Evolutionary conservation across 257 asterid species (phyloP).

Genomic region (Rauvolfia tetraphylla): DNA sequence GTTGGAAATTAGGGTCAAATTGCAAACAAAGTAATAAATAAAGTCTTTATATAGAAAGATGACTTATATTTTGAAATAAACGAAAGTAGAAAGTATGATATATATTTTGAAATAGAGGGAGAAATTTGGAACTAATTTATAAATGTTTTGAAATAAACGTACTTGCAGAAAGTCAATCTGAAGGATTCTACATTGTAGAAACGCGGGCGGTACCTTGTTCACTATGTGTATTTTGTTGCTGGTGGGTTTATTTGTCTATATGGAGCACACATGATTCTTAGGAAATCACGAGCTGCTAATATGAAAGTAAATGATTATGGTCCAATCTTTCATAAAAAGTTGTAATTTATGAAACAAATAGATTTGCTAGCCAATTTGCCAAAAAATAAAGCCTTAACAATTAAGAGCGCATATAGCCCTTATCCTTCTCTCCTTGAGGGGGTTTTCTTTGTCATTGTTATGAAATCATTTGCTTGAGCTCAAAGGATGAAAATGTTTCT

Average conservation of each 20-base stretch:
- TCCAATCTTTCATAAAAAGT: neutral
- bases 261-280: neutral
- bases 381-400: neutral
- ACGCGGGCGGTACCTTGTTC: neutral
- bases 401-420: neutral
- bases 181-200: neutral
- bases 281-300: neutral
- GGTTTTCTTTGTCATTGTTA: neutral
- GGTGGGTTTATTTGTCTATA: neutral
- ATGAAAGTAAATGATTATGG: neutral
- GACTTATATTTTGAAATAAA: too few species aligned
- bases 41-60: too few species aligned
- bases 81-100: too few species aligned
- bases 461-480: neutral
- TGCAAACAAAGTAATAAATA: too few species aligned
- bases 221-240: neutral
- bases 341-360: neutral
- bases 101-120: too few species aligned
- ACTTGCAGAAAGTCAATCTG: neutral
- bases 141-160: neutral
- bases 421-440: neutral
- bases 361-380: neutral
- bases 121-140: neutral
- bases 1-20: too few species aligned
- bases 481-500: slow-evolving; percentile 2